These are phyloP conservation scores for Pseudonitzschia delicatissima DNA, from an alignment of 108 stramenopile genomes.

Conservation along the genomic window DNA sequence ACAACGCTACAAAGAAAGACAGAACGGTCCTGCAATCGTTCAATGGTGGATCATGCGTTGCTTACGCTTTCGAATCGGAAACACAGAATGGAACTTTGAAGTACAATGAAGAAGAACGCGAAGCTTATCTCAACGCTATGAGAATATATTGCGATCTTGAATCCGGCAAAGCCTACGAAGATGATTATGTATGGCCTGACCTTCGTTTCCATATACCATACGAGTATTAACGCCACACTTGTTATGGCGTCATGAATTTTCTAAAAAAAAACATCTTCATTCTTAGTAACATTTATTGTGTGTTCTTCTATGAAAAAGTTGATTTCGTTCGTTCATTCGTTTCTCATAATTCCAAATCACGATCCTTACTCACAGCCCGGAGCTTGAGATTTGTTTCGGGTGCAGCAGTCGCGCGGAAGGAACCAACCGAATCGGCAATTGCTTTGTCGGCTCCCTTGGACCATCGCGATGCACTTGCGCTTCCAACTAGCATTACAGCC, in stretches of 20 bases:
- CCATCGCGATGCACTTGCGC: slow-evolving; percentile 62
- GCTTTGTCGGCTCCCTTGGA: slow-evolving; percentile 48
- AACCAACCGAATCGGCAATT: slow-evolving; percentile 39
- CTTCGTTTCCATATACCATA: too few species aligned
- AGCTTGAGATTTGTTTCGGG: slow-evolving; percentile 61
- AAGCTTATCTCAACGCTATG: slow-evolving; percentile 67
- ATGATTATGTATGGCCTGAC: slow-evolving; percentile 65
- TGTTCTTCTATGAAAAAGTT: not conserved
- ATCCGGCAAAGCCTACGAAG: slow-evolving; percentile 56
- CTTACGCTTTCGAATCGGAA: slow-evolving; percentile 50
- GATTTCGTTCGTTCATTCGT: too few species aligned
- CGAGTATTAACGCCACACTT: too few species aligned
- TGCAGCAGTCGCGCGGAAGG: slow-evolving; percentile 64
- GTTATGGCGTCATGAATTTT: too few species aligned
- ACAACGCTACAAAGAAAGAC: too few species aligned
- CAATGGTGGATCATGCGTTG: slow-evolving; percentile 43
- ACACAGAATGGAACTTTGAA: slow-evolving; percentile 28
- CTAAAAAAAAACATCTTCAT: too few species aligned
- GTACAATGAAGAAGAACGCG: slow-evolving; percentile 30
- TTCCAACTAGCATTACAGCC: slow-evolving; percentile 75
- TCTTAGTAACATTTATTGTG: not conserved
- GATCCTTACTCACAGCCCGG: slow-evolving; percentile 21
- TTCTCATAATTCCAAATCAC: too few species aligned
- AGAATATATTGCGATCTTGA: slow-evolving; percentile 77
- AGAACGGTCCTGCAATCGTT: slow-evolving; percentile 46